Percentiles rank a stretch among this genome's conserved stretches.
phyloP scores from a whole-genome alignment of 2,329 filamentous ascomycete genomes.

The Davidsoniella australis region DNA sequence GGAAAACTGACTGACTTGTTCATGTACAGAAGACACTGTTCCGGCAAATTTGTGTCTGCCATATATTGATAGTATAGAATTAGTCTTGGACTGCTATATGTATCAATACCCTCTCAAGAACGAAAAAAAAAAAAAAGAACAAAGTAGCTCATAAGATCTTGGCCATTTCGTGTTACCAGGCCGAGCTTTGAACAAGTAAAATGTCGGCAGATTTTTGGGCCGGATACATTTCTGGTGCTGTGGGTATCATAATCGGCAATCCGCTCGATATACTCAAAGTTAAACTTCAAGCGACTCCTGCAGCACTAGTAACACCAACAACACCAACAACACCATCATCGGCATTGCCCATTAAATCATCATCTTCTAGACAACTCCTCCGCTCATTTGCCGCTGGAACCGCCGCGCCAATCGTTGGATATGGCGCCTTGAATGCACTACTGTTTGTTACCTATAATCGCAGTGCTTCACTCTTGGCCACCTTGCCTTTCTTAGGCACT shows the following conservation, averaged over 20 bases:
- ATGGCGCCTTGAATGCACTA: constrained; percentile 78
- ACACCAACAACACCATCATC: background rate
- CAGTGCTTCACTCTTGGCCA: constrained; percentile 16
- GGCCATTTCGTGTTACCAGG: too few species aligned
- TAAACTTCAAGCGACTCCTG: constrained; percentile 48
- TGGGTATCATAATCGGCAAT: constrained; percentile 78
- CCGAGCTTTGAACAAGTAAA: too few species aligned
- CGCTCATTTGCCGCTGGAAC: constrained; percentile 41
- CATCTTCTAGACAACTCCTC: constrained; percentile 15
- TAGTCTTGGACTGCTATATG: too few species aligned
- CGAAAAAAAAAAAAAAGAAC: too few species aligned
- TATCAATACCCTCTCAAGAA: too few species aligned
- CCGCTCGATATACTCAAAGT: constrained; percentile 51
- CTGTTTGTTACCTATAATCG: constrained; percentile 86
- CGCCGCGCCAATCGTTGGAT: constrained; percentile 72
- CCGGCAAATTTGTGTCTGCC: too few species aligned
- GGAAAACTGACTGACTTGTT: too few species aligned
- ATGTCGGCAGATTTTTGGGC: constrained; percentile 87
- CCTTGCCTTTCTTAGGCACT: background rate
- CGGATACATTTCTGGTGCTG: constrained; percentile 72
- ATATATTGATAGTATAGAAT: too few species aligned
- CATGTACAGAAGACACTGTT: too few species aligned
- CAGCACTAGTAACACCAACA: constrained; percentile 7
- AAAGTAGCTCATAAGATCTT: too few species aligned
- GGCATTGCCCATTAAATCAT: background rate